These are phyloP conservation scores for Suillus bovinus DNA, from an alignment of 768 basidiomycete genomes.

Conservation along the genomic window DNA sequence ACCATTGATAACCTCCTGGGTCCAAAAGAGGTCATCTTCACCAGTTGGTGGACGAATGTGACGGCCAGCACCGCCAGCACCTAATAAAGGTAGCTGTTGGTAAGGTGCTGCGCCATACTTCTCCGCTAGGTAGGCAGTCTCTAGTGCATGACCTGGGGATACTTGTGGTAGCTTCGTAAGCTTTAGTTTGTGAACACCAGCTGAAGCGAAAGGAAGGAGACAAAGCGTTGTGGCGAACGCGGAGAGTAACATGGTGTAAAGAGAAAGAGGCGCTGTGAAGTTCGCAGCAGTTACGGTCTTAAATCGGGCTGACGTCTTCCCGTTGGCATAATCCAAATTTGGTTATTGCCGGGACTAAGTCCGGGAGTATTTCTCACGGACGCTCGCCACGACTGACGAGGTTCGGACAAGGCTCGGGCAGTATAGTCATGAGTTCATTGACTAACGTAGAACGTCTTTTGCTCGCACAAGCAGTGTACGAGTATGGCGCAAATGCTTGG, in stretches of 20 bases:
- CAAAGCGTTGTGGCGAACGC: slow-evolving; percentile 38
- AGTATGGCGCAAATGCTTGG: slow-evolving; percentile 76
- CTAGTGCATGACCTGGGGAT: slow-evolving; percentile 62
- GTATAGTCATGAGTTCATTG: slow-evolving; percentile 14
- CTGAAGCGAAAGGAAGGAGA: slow-evolving; percentile 48
- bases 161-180: slow-evolving; percentile 78
- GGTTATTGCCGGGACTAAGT: slow-evolving; percentile 14
- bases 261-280: slow-evolving; percentile 16
- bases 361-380: slow-evolving; percentile 32
- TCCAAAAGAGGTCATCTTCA: slow-evolving; percentile 74
- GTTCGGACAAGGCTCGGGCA: too few relatives aligned
- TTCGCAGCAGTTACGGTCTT: slow-evolving; percentile 19
- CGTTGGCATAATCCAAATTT: slow-evolving; percentile 1
- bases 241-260: slow-evolving; percentile 45
- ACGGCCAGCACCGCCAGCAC: slow-evolving; percentile 74
- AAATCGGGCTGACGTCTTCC: slow-evolving; percentile 24
- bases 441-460: slow-evolving; percentile 69
- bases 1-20: slow-evolving; percentile 67
- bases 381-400: slow-evolving; percentile 12
- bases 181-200: slow-evolving; percentile 80
- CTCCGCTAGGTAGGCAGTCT: slow-evolving; percentile 86
- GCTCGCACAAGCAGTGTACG: slow-evolving; percentile 84
- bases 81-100: slow-evolving; percentile 63
- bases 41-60: slow-evolving; percentile 47
- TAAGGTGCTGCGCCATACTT: slow-evolving; percentile 74